Evolutionary conservation across 2,329 filamentous ascomycete species (phyloP), one percentile per base, ranked within the genome.

Genomic region (Claviceps capensis): DNA sequence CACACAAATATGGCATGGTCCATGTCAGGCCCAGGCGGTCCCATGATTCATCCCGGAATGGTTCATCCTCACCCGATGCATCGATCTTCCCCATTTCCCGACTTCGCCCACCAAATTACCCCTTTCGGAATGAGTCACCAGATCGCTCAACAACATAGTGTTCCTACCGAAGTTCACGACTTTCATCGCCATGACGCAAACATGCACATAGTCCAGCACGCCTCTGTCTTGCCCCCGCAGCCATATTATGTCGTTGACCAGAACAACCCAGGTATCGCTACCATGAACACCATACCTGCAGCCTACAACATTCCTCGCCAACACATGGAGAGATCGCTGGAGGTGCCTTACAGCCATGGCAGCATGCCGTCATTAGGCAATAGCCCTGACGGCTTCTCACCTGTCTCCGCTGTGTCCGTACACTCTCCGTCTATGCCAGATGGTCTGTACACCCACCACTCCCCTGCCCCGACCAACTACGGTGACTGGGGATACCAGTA

Each of bases 191-290:
- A 71, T 48, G 72, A 76, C 48, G 61, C 68, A 3, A 64, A 64
- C 26, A 67, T 74, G 45, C 72, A 73, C 17, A 71, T 78, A 61
- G 61, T 76, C 47, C 75, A 76, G 56, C 70, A 74, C 50, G 68
- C 71, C n/a, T 59, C 71, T 5, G 73, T 69, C 61, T 66, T 77
- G 59, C 68, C 72, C 3, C 69, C 69, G 50, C 71, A 72, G 50
- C 63, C 67, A 38, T 79, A 74, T 61, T 84, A 81, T 58, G 72
- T 82, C 34, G 75, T 80, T 1, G 79, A 83, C 52, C 77, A 81
- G 56, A 74, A 72, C 61, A 82, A 82, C 58, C 78, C 79, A 9
- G 77, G 75, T 13, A 75, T 83, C 5, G 79, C 78, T 36, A 82
- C 78, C 13, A 76, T 82, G 73, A 79, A 76, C 63, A 72, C 77